Base-by-base conservation (phyloP, 345 rosid species). In the Mallotus nudiflorus region DNA sequence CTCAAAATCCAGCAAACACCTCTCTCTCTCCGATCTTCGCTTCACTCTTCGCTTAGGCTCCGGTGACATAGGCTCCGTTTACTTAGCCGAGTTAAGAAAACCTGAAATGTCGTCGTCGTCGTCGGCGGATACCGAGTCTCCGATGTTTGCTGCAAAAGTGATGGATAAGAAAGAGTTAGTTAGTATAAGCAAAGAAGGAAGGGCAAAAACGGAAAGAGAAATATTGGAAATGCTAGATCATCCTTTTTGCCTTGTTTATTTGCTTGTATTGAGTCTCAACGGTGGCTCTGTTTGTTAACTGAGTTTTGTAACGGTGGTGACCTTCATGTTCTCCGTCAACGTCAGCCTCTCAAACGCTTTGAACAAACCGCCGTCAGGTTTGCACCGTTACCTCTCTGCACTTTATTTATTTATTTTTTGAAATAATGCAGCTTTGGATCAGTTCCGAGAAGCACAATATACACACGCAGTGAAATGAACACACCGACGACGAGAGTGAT, bases 221-320 rank as follows among this genome's bases (percentile, higher is more conserved):
- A 93, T 91, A 57, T 83, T 93, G 42, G 89, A 89, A 67, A 75
- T 80, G 77, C 73, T 93, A 49, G 98, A 93, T 79, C 98, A 93
- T 72, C 97, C 97, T 93, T 93, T 55, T 70, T 94, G 53, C 98
- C 98, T 9, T 76, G 89, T 60, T 93, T 94, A 49, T 83, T 81
- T 82, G 95, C 92, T 16, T 74, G 83, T 53, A 77, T 94, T 0
- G 98, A 94, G 58, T 85, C 95, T 7, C 88, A 83, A 10, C 83
- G 87, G 63, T 94, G 96, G 95, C 85, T 90, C 49, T 94, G 98
- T 70, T 79, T 94, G 35, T 75, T 94, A 14, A 94, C 96, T 54
- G 96, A 94, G 89, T 91, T 94, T 74, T 91, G 98, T 62, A 85
- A 91, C 73, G 95, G 97, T 75, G 98, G 97, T n/a, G 98, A 94